Conservation (phyloP, 805 yeast genomes). For the Ogataea minuta region DNA sequence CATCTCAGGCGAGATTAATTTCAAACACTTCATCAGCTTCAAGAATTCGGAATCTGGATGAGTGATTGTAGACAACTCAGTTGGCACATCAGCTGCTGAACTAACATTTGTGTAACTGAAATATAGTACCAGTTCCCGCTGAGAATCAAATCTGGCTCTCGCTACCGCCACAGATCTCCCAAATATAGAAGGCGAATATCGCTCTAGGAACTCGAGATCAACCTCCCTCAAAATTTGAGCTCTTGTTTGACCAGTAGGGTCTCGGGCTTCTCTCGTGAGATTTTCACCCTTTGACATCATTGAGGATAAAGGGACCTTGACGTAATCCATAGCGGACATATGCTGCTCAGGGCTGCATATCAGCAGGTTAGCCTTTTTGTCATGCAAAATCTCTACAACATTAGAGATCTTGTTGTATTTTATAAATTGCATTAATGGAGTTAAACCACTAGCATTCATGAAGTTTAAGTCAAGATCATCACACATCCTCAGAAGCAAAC, state of each 20-base stretch:
- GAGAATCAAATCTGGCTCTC: slow-evolving; percentile 33
- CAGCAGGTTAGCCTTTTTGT: slow-evolving; percentile 46
- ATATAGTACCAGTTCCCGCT: slow-evolving; percentile 29
- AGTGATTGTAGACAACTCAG: slow-evolving; percentile 14
- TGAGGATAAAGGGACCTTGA: slow-evolving; percentile 35
- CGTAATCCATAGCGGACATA: slow-evolving; percentile 45
- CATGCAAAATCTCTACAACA: slow-evolving; percentile 47
- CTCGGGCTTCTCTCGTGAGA: slow-evolving; percentile 1
- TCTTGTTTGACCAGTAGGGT: slow-evolving; percentile 10
- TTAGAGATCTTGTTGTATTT: slow-evolving; percentile 67
- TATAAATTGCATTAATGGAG: slow-evolving; percentile 71
- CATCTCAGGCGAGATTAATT: slow-evolving; percentile 25
- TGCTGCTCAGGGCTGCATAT: slow-evolving; percentile 31
- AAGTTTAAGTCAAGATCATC: slow-evolving; percentile 53
- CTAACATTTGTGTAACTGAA: slow-evolving; percentile 14
- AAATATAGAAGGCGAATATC: slow-evolving; percentile 20
- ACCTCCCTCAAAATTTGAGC: slow-evolving; percentile 34
- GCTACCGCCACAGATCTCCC: slow-evolving; percentile 33
- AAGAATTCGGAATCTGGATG: slow-evolving; percentile 35
- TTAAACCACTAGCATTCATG: slow-evolving; percentile 52
- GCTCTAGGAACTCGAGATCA: slow-evolving; percentile 29
- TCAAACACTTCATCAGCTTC: slow-evolving; percentile 35
- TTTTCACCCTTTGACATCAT: not conserved
- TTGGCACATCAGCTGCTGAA: slow-evolving; percentile 2
- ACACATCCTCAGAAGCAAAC: slow-evolving; percentile 37